These are phyloP conservation scores for Diversispora eburnea DNA, from an alignment of 192 early-diverging fungal species.

Conservation along the genomic window DNA sequence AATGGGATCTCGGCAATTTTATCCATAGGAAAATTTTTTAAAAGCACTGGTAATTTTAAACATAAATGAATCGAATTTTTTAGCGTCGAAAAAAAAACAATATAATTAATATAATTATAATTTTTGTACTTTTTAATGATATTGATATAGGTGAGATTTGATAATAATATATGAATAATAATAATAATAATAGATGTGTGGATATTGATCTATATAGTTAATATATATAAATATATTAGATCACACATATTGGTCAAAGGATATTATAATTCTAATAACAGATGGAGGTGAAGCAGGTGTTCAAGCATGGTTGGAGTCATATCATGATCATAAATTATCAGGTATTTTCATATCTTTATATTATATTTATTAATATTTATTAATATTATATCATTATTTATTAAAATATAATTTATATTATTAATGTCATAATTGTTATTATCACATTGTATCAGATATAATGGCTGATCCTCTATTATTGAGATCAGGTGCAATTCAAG, in stretches of 20 bases:
- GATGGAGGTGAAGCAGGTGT: constrained; percentile 73
- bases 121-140: constrained; percentile 7
- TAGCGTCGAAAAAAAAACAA: background rate
- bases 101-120: constrained; percentile 26
- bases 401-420: background rate
- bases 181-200: no score
- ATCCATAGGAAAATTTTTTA: constrained; percentile 53
- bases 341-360: constrained; percentile 9
- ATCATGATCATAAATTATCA: constrained; percentile 65
- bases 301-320: constrained; percentile 84
- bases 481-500: constrained; percentile 79
- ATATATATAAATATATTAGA: constrained; percentile 29
- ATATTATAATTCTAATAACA: constrained; percentile 84
- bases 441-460: constrained; percentile 20
- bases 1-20: constrained; percentile 46
- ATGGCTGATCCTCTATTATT: constrained; percentile 29
- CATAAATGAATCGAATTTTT: constrained; percentile 13
- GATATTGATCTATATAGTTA: no score
- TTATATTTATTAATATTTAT: background rate
- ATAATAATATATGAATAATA: no score
- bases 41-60: constrained; percentile 37
- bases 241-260: constrained; percentile 86
- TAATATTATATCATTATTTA: background rate
- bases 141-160: no score
- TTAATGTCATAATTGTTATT: background rate